Evolutionary conservation across 257 asterid species (phyloP).

Genomic region (Solanum sitiens): DNA sequence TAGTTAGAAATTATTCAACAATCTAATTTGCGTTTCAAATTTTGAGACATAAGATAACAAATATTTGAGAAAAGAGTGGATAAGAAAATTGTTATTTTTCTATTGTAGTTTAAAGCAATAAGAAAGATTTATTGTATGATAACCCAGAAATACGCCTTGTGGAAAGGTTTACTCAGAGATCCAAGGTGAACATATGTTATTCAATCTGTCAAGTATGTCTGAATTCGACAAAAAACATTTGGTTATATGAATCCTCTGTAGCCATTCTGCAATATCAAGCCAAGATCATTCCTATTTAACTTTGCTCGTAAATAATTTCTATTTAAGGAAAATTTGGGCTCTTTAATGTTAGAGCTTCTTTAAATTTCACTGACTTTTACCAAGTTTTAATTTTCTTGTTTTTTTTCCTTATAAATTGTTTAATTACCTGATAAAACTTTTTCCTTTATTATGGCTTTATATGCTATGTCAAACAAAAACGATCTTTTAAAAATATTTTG

Average conservation of each 20-base stretch:
- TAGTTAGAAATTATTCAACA: neutral
- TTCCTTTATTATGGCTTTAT: neutral
- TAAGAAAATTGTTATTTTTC: neutral
- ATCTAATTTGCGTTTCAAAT: neutral
- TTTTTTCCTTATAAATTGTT: neutral
- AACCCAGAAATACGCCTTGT: neutral
- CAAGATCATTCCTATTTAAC: neutral
- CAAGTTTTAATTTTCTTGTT: neutral
- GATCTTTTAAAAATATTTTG: neutral
- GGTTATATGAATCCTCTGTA: neutral
- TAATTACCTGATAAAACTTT: neutral
- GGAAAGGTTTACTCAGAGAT: neutral
- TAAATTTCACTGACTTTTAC: neutral
- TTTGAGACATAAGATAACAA: neutral
- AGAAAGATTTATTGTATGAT: neutral
- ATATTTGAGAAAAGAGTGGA: neutral
- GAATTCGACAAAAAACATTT: neutral
- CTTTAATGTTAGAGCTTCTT: neutral
- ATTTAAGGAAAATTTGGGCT: neutral
- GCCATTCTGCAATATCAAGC: neutral
- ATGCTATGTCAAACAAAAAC: neutral
- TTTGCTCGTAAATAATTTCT: neutral
- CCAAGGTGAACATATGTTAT: neutral
- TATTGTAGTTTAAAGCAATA: neutral
- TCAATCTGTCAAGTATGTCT: neutral